Evolutionary conservation across 169 alveolate genomes (phyloP).

Genomic region (Plasmodium cynomolgi): DNA sequence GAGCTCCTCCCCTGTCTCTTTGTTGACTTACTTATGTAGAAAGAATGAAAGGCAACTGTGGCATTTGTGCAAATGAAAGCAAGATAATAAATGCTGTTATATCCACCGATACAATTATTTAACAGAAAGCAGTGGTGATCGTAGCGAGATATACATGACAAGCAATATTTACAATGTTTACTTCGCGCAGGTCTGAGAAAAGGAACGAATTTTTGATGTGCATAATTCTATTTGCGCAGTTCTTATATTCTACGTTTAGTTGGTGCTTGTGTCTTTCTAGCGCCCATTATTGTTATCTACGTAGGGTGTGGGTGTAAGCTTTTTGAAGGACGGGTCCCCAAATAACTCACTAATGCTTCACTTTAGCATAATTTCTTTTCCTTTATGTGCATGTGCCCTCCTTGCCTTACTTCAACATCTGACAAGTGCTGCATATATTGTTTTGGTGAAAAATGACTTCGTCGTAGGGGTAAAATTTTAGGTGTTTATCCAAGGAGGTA

Average conservation of each 20-base stretch:
- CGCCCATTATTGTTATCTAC: background rate
- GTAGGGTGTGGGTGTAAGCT: background rate
- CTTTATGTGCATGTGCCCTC: background rate
- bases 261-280: background rate
- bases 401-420: slow-evolving; percentile 29
- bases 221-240: background rate
- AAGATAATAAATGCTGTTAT: slow-evolving; percentile 20
- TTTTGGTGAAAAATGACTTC: slow-evolving; percentile 25
- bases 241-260: background rate
- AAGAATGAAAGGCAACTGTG: slow-evolving; percentile 18
- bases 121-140: slow-evolving; percentile 67
- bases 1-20: background rate
- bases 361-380: background rate
- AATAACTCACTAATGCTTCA: background rate
- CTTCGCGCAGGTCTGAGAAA: slow-evolving; percentile 64
- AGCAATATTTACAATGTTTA: slow-evolving; percentile 53
- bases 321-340: background rate
- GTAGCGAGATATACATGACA: slow-evolving; percentile 62
- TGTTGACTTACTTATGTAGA: slow-evolving; percentile 20
- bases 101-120: slow-evolving; percentile 65
- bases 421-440: slow-evolving; percentile 31
- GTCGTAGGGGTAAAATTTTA: slow-evolving; percentile 38
- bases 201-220: background rate
- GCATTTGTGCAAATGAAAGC: slow-evolving; percentile 9
- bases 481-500: slow-evolving; percentile 21